Evolutionary conservation across 75 land plant species (phyloP), one percentile per base, ranked within the genome.

Genomic region (Larix kaempferi): DNA sequence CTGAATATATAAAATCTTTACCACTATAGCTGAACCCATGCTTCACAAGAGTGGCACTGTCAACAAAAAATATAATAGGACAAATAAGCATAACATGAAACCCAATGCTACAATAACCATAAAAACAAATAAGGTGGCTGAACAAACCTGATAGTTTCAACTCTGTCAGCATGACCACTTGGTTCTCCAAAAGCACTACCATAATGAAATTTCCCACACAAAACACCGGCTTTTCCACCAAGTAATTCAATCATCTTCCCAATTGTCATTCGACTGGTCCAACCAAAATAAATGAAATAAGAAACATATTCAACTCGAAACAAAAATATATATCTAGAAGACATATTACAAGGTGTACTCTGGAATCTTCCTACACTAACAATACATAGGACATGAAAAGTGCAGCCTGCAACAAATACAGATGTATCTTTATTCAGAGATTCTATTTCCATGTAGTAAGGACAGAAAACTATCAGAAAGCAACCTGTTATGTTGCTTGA

Each of bases 181-280:
- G 98, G 98, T 78, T 98, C 99, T 21, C 99, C 99, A 89, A 98
- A 98, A 15, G 99, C 99, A 91, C 98, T 95, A 2, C 99, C 99
- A 85, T 98, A 98, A 80, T 91, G 94, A 79, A 91, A 98, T 79
- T 85, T 86, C 26, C 99, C 99, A 86, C 90, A 80, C 17, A 89
- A 86, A 72, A 98, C 94, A n/a, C 99, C 99, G 76, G 99, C 99
- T 84, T 98, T 98, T 17, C 99, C 86, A 39, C 99, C 99, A 62
- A 95, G 88, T 37, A 98, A 92, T 85, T 98, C 99, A 66, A 98
- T 98, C 99, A 98, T 98, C 74, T 98, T 98, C 22, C 99, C 99
- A 44, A 98, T 91, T 26, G 99, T 98, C 99, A 98, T 98, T 73
- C 99, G 99, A 86, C 99, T 97, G 83, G 80, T 26, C 59, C 44